phyloP scores from a whole-genome alignment of 129 eudicot genomes.

The Chrysanthemum makinoi region DNA sequence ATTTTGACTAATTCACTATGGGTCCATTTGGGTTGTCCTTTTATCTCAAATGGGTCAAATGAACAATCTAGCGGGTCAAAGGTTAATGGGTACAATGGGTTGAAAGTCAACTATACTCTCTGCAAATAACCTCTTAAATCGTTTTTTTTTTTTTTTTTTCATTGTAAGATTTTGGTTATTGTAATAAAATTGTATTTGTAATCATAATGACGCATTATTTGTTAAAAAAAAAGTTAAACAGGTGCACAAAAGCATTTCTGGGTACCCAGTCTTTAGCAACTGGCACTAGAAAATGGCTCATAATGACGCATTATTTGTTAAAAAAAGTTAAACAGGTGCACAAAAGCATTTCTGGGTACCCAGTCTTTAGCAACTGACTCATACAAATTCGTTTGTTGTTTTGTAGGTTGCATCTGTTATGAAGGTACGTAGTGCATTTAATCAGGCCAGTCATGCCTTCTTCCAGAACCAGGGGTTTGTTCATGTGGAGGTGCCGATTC shows the following conservation, averaged over 20 bases:
- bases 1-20: background rate
- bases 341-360: no score
- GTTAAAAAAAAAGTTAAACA: background rate
- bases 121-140: no score
- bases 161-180: no score
- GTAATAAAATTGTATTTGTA: no score
- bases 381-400: background rate
- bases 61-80: background rate
- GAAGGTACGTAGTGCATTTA: constrained; percentile 58
- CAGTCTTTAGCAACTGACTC: no score
- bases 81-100: background rate
- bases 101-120: no score
- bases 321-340: background rate
- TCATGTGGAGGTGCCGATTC: constrained; percentile 73
- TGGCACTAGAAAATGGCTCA: no score
- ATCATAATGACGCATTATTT: background rate
- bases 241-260: no score
- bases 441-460: constrained; percentile 60
- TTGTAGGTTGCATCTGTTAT: constrained; percentile 83
- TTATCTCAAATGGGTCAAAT: background rate
- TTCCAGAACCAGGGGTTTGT: constrained; percentile 68
- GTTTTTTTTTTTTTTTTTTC: no score
- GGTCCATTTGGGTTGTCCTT: background rate
- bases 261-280: no score
- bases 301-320: background rate